Percentiles rank a stretch among this genome's conserved stretches.
phyloP scores from a whole-genome alignment of 1,284 basidiomycete species.

The Caloboletus firmus region DNA sequence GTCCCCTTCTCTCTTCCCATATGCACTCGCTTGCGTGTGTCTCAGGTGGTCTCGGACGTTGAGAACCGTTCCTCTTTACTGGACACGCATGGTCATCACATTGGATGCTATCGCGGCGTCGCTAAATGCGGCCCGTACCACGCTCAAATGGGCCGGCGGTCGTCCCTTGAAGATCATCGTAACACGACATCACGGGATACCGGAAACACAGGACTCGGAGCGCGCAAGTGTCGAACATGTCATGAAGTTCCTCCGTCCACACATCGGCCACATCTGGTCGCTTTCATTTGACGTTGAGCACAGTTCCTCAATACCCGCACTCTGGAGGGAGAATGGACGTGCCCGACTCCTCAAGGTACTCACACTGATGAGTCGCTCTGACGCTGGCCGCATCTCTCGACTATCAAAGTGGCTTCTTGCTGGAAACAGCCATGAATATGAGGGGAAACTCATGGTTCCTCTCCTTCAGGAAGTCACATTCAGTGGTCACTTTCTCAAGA shows the following conservation, averaged over 20 bases:
- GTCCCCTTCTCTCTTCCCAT: constrained; percentile 16
- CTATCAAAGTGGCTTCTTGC: background rate
- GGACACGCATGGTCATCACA: constrained; percentile 12
- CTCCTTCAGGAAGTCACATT: constrained; percentile 3
- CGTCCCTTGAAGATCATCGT: constrained; percentile 11
- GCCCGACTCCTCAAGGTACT: constrained; percentile 8
- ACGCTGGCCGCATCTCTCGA: background rate
- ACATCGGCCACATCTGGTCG: constrained; percentile 7
- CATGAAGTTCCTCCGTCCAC: constrained; percentile 9
- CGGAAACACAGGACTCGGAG: constrained; percentile 5
- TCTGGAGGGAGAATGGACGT: constrained; percentile 14
- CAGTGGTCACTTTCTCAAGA: constrained; percentile 5
- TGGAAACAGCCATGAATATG: background rate
- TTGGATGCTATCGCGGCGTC: constrained; percentile 6
- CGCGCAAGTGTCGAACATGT: background rate
- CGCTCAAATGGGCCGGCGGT: constrained; percentile 6
- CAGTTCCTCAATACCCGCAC: constrained; percentile 8
- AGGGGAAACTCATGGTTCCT: constrained; percentile 7
- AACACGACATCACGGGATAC: constrained; percentile 2
- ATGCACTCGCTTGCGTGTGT: constrained; percentile 13
- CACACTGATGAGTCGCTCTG: constrained; percentile 4
- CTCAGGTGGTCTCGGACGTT: constrained; percentile 13
- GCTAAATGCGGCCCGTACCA: background rate
- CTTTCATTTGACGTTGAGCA: constrained; percentile 15
- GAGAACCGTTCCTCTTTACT: constrained; percentile 2